Conservation (phyloP, 306 rosid species). For the Trifolium pratense region DNA sequence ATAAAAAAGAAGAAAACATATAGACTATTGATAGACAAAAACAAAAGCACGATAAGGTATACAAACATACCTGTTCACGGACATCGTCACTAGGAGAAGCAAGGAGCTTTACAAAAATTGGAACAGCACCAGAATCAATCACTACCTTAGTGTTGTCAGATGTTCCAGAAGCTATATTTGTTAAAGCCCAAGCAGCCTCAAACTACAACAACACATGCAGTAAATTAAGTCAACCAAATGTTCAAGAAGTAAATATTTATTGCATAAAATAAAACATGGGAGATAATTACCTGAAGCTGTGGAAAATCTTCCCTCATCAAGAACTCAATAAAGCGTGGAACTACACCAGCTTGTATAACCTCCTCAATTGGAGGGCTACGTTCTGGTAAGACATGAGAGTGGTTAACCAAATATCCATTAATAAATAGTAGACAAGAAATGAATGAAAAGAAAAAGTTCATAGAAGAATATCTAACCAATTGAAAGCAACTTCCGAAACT, state of each 20-base stretch:
- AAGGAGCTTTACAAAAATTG: conserved; percentile 85
- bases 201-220: conserved; percentile 66
- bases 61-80: conserved; percentile 72
- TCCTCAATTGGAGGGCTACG: conserved; percentile 95
- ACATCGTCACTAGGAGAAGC: conserved; percentile 90
- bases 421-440: background rate
- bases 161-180: conserved; percentile 95
- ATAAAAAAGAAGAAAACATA: conserved; percentile 31
- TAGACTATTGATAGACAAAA: conserved; percentile 30
- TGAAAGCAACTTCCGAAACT: conserved; percentile 93
- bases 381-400: conserved; percentile 49
- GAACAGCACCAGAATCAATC: conserved; percentile 88
- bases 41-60: background rate
- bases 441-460: background rate
- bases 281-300: conserved; percentile 72
- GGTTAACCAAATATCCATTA: background rate
- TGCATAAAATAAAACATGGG: background rate
- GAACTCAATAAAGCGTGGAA: conserved; percentile 90
- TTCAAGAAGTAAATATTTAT: background rate
- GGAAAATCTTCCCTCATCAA: conserved; percentile 83
- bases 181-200: conserved; percentile 98
- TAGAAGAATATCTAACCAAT: conserved; percentile 66
- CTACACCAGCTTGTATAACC: conserved; percentile 90
- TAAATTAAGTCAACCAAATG: conserved; percentile 5
- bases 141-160: conserved; percentile 92